A percentile compares a stretch with the other conserved stretches of the same genome.
Conservation (phyloP, 305 asterid species). For the Stenogyne calaminthoides region DNA sequence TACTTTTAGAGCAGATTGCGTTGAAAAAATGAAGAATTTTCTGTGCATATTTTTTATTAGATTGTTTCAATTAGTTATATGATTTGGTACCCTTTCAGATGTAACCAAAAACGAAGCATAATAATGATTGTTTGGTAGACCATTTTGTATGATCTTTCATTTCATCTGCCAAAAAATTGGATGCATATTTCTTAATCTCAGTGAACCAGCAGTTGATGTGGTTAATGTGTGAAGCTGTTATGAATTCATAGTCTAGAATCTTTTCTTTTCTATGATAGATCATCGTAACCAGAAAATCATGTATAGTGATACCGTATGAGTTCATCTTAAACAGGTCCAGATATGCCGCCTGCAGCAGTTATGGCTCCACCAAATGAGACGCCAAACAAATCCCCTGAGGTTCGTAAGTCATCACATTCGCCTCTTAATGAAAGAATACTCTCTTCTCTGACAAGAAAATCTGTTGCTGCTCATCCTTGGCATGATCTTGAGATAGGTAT, state of each 20-base stretch:
- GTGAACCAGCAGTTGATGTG: background rate
- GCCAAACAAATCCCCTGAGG: constrained; percentile 31
- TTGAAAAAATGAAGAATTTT: background rate
- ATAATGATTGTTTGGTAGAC: background rate
- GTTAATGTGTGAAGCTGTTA: constrained; percentile 8
- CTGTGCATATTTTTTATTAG: background rate
- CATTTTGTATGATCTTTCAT: background rate
- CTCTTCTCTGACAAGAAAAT: constrained; percentile 76
- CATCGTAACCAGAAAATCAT: background rate
- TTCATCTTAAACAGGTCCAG: constrained; percentile 20
- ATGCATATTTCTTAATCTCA: background rate
- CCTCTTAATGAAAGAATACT: constrained; percentile 91
- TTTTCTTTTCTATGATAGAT: background rate
- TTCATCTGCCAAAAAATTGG: background rate
- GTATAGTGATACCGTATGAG: background rate
- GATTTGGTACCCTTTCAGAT: background rate
- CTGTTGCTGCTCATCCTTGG: constrained; percentile 99
- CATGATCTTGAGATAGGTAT: constrained; percentile 97
- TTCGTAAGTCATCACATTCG: constrained; percentile 45
- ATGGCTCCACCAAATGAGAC: constrained; percentile 69
- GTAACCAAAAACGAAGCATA: background rate
- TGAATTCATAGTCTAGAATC: background rate
- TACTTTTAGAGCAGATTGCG: background rate
- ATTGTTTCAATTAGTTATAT: background rate
- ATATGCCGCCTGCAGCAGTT: constrained; percentile 39